Evolutionary conservation across 176 grass and related monocot species (phyloP).

Genomic region (Aegilops tauschii): DNA sequence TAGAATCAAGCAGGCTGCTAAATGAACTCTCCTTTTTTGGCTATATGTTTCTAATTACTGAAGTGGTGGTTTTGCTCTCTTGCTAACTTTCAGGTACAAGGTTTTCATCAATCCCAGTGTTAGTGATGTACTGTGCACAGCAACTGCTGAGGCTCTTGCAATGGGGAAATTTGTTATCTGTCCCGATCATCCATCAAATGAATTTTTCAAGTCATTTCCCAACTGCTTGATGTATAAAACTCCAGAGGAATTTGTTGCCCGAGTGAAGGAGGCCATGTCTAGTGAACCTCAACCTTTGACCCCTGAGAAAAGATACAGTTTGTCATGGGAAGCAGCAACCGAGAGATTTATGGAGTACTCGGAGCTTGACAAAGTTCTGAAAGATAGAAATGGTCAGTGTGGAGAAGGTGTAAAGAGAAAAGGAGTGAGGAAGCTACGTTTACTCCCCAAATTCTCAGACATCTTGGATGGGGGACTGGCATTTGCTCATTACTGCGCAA

Average conservation of each 20-base stretch:
- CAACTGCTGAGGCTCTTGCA: conserved; percentile 89
- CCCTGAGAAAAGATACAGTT: conserved; percentile 61
- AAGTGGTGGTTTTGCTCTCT: neutral
- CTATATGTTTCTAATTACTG: conserved; percentile 6
- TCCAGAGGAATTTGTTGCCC: conserved; percentile 69
- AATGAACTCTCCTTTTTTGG: neutral
- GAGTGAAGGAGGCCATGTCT: conserved; percentile 67
- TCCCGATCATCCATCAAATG: conserved; percentile 93
- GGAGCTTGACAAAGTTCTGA: conserved; percentile 77
- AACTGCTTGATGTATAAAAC: conserved; percentile 90
- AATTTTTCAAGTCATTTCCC: conserved; percentile 89
- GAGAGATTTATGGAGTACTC: conserved; percentile 88
- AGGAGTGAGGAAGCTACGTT: conserved; percentile 37
- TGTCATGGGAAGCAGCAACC: conserved; percentile 93
- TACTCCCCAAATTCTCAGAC: conserved; percentile 51
- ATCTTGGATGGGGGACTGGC: conserved; percentile 70
- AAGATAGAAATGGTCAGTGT: conserved; percentile 18
- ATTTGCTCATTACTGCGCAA: conserved; percentile 76
- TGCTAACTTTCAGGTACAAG: conserved; percentile 67
- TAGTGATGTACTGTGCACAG: conserved; percentile 89
- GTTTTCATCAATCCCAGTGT: conserved; percentile 92
- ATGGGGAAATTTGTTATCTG: conserved; percentile 97
- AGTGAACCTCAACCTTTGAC: conserved; percentile 75
- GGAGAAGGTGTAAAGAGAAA: conserved; percentile 26
- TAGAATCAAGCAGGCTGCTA: conserved; percentile 37